Evolutionary conservation across 805 yeast genomes (phyloP).

Genomic region (Candida yuanshanica): DNA sequence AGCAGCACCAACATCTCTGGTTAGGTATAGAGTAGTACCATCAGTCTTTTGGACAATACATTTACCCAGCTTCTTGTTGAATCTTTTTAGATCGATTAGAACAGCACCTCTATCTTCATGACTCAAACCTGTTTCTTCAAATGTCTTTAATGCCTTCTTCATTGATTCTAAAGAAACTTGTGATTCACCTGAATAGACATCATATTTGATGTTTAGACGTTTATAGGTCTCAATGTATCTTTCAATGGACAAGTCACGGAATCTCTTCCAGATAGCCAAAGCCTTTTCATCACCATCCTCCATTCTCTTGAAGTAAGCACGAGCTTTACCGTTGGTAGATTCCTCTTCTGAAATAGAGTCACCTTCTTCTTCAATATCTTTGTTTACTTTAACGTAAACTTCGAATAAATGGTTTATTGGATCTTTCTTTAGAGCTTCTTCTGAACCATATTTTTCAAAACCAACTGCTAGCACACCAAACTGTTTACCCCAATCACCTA

Average conservation of each 20-base stretch:
- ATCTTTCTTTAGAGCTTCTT: constrained; percentile 60
- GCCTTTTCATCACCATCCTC: constrained; percentile 89
- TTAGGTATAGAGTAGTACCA: constrained; percentile 89
- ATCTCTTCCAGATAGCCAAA: constrained; percentile 70
- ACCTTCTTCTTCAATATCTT: constrained; percentile 58
- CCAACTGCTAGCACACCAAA: constrained; percentile 96
- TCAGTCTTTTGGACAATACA: constrained; percentile 89
- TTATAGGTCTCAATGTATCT: constrained; percentile 85
- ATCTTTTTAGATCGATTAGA: constrained; percentile 76
- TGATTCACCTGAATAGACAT: constrained; percentile 92
- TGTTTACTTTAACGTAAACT: constrained; percentile 84
- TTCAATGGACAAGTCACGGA: constrained; percentile 86
- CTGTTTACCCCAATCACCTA: constrained; percentile 99
- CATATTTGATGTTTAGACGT: constrained; percentile 84
- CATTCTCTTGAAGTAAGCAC: constrained; percentile 83
- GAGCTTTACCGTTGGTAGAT: constrained; percentile 75
- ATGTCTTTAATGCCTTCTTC: constrained; percentile 55
- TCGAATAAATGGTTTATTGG: constrained; percentile 94
- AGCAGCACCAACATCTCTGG: constrained; percentile 97
- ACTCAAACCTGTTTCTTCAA: constrained; percentile 64
- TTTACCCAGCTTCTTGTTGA: constrained; percentile 89
- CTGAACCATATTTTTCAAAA: constrained; percentile 78
- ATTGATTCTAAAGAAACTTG: constrained; percentile 75
- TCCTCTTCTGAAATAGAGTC: constrained; percentile 39
- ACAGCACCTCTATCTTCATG: constrained; percentile 89